A percentile compares a stretch with the other conserved stretches of the same genome.
Conservation (phyloP, 331 rosid species). For the Acacia pycnantha region DNA sequence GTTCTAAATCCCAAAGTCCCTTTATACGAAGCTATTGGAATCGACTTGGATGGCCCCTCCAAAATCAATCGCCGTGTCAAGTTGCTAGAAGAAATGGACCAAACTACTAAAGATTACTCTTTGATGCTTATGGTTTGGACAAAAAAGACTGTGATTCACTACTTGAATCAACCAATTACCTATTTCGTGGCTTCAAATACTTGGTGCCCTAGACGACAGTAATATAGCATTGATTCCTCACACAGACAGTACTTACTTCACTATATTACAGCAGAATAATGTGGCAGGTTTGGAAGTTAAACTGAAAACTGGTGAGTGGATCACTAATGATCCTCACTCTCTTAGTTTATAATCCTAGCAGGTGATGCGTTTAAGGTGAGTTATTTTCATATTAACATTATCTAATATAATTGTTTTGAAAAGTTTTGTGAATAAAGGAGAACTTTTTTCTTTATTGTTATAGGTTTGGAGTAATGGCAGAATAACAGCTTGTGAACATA, state of each 20-base stretch:
- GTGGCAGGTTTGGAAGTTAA: neutral
- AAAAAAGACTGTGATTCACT: neutral
- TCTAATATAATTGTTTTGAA: too few species aligned
- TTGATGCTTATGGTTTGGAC: neutral
- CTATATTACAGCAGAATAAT: too few species aligned
- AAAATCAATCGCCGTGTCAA: neutral
- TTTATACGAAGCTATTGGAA: too few species aligned
- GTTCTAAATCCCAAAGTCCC: too few species aligned
- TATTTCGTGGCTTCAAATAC: neutral
- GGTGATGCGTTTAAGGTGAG: neutral
- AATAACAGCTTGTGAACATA: constrained; percentile 31
- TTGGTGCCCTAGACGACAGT: neutral
- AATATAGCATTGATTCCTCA: neutral
- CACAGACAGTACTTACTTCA: neutral
- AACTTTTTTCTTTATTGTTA: neutral
- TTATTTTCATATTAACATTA: neutral
- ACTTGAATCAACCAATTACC: neutral
- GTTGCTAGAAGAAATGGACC: neutral
- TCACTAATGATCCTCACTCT: neutral
- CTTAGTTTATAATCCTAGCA: neutral
- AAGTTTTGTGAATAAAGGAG: too few species aligned
- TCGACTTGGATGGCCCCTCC: too few species aligned
- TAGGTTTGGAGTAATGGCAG: constrained; percentile 28
- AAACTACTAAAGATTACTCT: neutral
- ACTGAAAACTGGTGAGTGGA: neutral